Evolutionary conservation across 2,329 filamentous ascomycete genomes (phyloP).

Genomic region (Aureobasidium sp.): DNA sequence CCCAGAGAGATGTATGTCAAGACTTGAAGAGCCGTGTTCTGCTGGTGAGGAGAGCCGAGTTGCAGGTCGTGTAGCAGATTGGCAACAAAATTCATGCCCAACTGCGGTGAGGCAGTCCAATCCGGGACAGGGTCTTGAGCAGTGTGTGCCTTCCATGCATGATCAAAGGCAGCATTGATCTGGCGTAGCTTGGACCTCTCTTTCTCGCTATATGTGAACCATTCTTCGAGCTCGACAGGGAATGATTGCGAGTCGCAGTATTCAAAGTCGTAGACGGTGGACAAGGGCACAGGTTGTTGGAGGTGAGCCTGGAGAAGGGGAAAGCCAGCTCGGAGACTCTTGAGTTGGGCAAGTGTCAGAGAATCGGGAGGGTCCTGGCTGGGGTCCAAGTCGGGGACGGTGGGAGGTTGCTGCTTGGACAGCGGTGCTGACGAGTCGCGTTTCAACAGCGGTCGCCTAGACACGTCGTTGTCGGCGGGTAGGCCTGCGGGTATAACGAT

Average conservation of each 20-base stretch:
- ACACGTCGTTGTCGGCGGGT: not conserved
- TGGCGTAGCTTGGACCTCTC: slow-evolving; percentile 73
- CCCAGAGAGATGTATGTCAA: slow-evolving; percentile 41
- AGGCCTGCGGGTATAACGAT: slow-evolving; percentile 17
- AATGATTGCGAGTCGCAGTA: slow-evolving; percentile 49
- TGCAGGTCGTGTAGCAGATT: slow-evolving; percentile 30
- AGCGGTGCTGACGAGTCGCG: slow-evolving; percentile 33
- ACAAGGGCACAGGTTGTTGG: slow-evolving; percentile 20
- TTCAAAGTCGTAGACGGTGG: slow-evolving; percentile 65
- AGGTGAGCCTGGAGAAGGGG: slow-evolving; percentile 31
- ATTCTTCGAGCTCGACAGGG: slow-evolving; percentile 88
- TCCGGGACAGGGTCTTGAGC: slow-evolving; percentile 36
- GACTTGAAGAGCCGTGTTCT: slow-evolving; percentile 34
- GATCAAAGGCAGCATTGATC: slow-evolving; percentile 68
- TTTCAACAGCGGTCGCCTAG: slow-evolving; percentile 30
- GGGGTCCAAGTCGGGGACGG: slow-evolving; percentile 28
- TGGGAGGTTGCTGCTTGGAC: slow-evolving; percentile 34
- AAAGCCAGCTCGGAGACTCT: slow-evolving; percentile 36
- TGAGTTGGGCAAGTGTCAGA: slow-evolving; percentile 40
- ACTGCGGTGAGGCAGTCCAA: slow-evolving; percentile 56
- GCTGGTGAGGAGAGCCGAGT: slow-evolving; percentile 23
- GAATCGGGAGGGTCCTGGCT: slow-evolving; percentile 33
- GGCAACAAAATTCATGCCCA: slow-evolving; percentile 52
- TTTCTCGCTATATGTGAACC: slow-evolving; percentile 87
- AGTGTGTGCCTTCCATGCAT: slow-evolving; percentile 52